Evolutionary conservation across 1,284 basidiomycete species (phyloP).

Genomic region (Ustilago esculenta): DNA sequence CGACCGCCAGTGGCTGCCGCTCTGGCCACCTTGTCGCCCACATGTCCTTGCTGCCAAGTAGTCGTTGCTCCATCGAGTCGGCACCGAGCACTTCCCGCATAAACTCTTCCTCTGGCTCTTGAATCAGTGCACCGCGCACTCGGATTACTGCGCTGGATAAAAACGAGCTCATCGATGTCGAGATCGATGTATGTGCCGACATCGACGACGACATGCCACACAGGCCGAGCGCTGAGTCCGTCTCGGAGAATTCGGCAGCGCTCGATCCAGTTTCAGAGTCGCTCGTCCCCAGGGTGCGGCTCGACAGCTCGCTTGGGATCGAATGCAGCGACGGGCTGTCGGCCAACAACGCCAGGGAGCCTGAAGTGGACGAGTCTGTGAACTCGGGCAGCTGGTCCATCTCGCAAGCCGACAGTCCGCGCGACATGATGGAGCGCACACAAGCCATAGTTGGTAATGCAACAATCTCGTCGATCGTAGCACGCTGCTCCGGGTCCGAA

Average conservation of each 20-base stretch:
- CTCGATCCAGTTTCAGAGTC: conserved; percentile 26
- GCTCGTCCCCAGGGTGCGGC: conserved; percentile 20
- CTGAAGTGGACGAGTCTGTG: conserved; percentile 32
- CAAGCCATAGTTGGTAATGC: conserved; percentile 47
- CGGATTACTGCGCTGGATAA: conserved; percentile 31
- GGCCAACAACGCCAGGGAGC: conserved; percentile 18
- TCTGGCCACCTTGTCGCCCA: conserved; percentile 4
- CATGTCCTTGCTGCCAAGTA: background rate
- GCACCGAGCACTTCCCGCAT: conserved; percentile 52
- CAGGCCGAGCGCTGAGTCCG: conserved; percentile 32
- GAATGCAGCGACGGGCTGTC: conserved; percentile 27
- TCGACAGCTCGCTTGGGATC: conserved; percentile 33
- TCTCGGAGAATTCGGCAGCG: conserved; percentile 27
- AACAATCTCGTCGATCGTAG: conserved; percentile 52
- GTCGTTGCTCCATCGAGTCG: conserved; percentile 27
- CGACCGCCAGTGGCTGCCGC: conserved; percentile 4
- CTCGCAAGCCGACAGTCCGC: conserved; percentile 54
- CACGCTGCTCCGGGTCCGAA: conserved; percentile 51
- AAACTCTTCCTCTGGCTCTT: conserved; percentile 60
- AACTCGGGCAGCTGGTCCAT: conserved; percentile 64
- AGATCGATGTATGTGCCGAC: conserved; percentile 21
- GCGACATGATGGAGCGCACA: conserved; percentile 53
- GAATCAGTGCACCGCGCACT: conserved; percentile 62
- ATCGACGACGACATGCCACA: conserved; percentile 24
- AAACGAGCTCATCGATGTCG: conserved; percentile 35